phyloP scores from a whole-genome alignment of 805 yeast species.

The Komagataella populi region DNA sequence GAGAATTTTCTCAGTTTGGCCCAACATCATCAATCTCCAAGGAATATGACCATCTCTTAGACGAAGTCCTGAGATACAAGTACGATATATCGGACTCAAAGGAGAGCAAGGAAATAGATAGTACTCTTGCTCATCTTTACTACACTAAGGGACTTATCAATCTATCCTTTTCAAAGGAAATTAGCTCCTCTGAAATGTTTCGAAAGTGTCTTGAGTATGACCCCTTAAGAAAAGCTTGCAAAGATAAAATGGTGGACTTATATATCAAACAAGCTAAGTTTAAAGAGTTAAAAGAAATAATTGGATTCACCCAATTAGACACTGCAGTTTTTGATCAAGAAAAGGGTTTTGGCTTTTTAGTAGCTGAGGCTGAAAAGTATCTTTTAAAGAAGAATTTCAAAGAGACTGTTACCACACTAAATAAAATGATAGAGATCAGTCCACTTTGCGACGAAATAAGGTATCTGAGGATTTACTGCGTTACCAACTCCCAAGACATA shows the following conservation, averaged over 20 bases:
- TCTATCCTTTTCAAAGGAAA: slow-evolving; percentile 38
- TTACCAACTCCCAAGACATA: slow-evolving; percentile 5
- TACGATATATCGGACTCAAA: not conserved
- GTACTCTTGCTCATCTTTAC: slow-evolving; percentile 26
- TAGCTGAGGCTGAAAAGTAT: not conserved
- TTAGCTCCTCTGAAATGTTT: slow-evolving; percentile 38
- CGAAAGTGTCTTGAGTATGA: slow-evolving; percentile 28
- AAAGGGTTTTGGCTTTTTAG: slow-evolving; percentile 6
- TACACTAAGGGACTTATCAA: slow-evolving; percentile 53
- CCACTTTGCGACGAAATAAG: slow-evolving; percentile 27
- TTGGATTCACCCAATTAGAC: not conserved
- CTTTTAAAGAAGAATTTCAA: slow-evolving; percentile 9
- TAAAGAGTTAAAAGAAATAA: slow-evolving; percentile 15
- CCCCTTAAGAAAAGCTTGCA: slow-evolving; percentile 30
- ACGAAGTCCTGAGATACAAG: not conserved
- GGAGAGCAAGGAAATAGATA: not conserved
- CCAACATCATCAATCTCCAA: not conserved
- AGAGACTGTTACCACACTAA: slow-evolving; percentile 15
- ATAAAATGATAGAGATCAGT: slow-evolving; percentile 23
- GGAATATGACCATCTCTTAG: not conserved
- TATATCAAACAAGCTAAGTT: slow-evolving; percentile 39
- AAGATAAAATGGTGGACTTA: slow-evolving; percentile 30
- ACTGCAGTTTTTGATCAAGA: slow-evolving; percentile 5
- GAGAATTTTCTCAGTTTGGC: not conserved
- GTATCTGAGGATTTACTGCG: slow-evolving; percentile 17